These are phyloP conservation scores for Beauveria pseudobassiana DNA, from an alignment of 2,329 filamentous ascomycete genomes.

Conservation along the genomic window DNA sequence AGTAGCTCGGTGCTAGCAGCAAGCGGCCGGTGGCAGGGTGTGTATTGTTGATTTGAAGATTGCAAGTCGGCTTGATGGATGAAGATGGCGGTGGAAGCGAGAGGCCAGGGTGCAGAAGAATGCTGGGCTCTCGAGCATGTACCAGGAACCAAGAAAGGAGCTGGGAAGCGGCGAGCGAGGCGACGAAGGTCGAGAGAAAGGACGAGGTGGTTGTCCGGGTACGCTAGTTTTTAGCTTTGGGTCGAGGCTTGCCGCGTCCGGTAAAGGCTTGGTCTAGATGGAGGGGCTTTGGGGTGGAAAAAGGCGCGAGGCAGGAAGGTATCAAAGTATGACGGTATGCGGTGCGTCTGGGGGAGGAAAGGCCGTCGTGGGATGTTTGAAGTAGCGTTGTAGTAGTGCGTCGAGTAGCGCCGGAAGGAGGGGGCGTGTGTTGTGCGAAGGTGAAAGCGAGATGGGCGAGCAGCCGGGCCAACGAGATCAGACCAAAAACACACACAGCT, in stretches of 20 bases:
- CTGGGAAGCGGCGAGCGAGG: background rate
- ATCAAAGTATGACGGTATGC: background rate
- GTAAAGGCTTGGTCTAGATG: constrained; percentile 8
- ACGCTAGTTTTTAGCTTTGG: constrained; percentile 10
- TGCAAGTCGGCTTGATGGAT: background rate
- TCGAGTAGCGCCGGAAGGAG: constrained; percentile 5
- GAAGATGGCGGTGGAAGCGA: background rate
- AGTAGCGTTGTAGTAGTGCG: background rate
- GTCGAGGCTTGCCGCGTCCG: constrained; percentile 11
- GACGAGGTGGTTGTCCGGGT: constrained; percentile 1
- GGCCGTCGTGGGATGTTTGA: background rate
- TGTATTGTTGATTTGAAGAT: background rate
- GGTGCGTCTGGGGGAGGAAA: background rate
- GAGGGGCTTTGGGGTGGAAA: background rate
- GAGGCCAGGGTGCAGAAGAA: background rate
- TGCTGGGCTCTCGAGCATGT: background rate
- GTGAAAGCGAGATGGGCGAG: background rate
- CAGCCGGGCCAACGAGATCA: constrained; percentile 1
- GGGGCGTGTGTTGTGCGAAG: background rate
- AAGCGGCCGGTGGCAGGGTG: background rate
- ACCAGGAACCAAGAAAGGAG: background rate
- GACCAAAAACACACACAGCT: background rate
- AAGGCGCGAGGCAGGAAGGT: background rate
- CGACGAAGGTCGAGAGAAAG: background rate
- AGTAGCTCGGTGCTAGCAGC: constrained; percentile 1